Evolutionary conservation across 2,329 filamentous ascomycete species (phyloP), one percentile per base, ranked within the genome.

Genomic region (Zasmidium angulare): DNA sequence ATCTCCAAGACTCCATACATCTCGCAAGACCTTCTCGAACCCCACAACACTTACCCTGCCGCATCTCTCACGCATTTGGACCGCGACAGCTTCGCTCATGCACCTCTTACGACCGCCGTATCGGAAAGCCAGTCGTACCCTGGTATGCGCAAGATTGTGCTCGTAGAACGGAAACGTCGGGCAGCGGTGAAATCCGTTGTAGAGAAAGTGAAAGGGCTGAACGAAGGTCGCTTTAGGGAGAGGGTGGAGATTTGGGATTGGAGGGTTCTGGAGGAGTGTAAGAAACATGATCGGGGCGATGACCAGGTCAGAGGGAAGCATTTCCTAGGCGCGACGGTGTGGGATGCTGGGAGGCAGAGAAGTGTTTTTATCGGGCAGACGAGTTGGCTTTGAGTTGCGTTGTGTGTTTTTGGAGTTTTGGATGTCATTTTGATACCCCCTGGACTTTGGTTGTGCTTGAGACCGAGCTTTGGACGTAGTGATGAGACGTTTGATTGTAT

Each of bases 81-180:
- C 20, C 69, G 72, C 22, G 65, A 71, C 36, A 66, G 63, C 24
- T 68, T 67, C 61, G 56, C 63, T 9, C 61, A 69, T 46, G 40
- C 60, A 2, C 53, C 53, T 6, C 46, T 58, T 6, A 61, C 63
- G 1, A 59, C 62, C 2, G 69, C 62, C 1, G 68, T 73, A 19
- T 66, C 67, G 3, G 72, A 75, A 50, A 71, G 67, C 46, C 73
- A 74, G 53, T 63, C 72, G 1, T 68, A 72, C 51, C 56, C 56
- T 3, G 71, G 67, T 3, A 57, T 71, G 60, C 56, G 66, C 11
- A 75, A 73, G 50, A 57, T 74, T 20, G 66, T 73, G 0, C 58
- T 75, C 12, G 71, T 75, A 3, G 72, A 75, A 52, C 56, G 58
- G 21, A 64, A 62, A 14, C 63, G 72, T 4, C 31, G 24, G 11